Percentiles rank a stretch among this genome's conserved stretches.
Evolutionary conservation across 2,329 filamentous ascomycete species (phyloP).

Genomic region (Myrmaecium sp.): DNA sequence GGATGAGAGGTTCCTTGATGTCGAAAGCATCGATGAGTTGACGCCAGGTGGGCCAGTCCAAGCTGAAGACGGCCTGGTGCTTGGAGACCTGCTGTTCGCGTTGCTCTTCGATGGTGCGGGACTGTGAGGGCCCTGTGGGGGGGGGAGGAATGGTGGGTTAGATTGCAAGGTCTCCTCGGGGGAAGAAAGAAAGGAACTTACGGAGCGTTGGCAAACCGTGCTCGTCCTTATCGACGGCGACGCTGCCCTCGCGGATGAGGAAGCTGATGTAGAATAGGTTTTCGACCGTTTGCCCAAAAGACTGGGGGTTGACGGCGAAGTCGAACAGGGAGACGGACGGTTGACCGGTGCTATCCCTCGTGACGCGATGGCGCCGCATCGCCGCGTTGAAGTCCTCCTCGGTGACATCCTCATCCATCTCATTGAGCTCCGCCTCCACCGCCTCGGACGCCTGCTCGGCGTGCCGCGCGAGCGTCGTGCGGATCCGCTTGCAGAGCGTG

Average conservation of each 20-base stretch:
- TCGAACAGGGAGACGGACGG: slow-evolving; percentile 53
- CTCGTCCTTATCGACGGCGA: slow-evolving; percentile 57
- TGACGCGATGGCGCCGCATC: slow-evolving; percentile 49
- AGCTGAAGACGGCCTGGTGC: slow-evolving; percentile 73
- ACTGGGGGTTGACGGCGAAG: slow-evolving; percentile 77
- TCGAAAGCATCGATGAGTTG: slow-evolving; percentile 59
- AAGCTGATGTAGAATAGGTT: slow-evolving; percentile 97
- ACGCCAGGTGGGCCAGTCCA: slow-evolving; percentile 74
- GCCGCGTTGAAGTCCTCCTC: slow-evolving; percentile 29
- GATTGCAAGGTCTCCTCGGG: too few relatives aligned
- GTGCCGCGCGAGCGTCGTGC: slow-evolving; percentile 37
- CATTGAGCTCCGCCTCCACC: slow-evolving; percentile 26
- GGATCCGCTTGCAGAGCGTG: slow-evolving; percentile 59
- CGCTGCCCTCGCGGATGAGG: slow-evolving; percentile 69
- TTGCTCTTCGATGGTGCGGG: slow-evolving; percentile 33
- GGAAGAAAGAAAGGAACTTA: slow-evolving; percentile 31
- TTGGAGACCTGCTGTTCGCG: slow-evolving; percentile 38
- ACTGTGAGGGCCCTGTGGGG: slow-evolving; percentile 26
- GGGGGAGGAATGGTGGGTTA: slow-evolving; percentile 1
- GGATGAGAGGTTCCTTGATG: slow-evolving; percentile 67
- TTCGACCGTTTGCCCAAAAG: slow-evolving; percentile 88
- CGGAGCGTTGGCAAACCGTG: slow-evolving; percentile 62
- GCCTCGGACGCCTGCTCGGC: slow-evolving; percentile 20
- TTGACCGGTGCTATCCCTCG: slow-evolving; percentile 41
- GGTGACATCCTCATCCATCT: slow-evolving; percentile 15